Base-by-base conservation (phyloP, 192 early-diverging fungal species). In the Backusella morwellensis region DNA sequence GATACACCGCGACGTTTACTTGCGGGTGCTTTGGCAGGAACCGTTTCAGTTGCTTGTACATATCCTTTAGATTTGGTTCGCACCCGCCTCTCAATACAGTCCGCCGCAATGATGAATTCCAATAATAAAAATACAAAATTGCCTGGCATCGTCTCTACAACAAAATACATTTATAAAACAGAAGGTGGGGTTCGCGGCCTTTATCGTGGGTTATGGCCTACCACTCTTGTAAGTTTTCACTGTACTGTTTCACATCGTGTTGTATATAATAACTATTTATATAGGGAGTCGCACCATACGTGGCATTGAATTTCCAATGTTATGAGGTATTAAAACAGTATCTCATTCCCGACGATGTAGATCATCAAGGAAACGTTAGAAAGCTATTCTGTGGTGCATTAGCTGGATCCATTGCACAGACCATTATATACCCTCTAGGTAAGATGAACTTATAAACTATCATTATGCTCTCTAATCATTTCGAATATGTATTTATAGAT, bases 41-140 rank as follows among this genome's bases (percentile, higher is more conserved):
- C 93, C 63, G 89, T 89, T 7, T 95, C 93, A 23, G 93, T 95
- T 3, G 88, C 89, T 14, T 93, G 89, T 47, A 95, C 92, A 2
- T 95, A 95, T 68, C 93, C 93, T 52, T 81, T 95, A 41, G 93
- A 95, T 77, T 91, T 95, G 74, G 90, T 92, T 52, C 89, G 92
- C 41, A 95, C 93, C 11, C 90, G 93, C 42, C 86, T 95, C 63
- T 89, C 91, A 47, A 89, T 95, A 36, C 91, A 92, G 79, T 92
- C 92, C 0, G 93, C 91, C 4, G 86, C 85, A 1, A 66, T 93
- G 56, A 15, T 29, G 15, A 67, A 41, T 6, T 66, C 47, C 74
- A 67, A 80, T 67, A 69, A 80, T 83, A 72, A 85, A 72, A 78
- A 82, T 77, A 74, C 87, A 50, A 88, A 87, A 70, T 80, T 93